Evolutionary conservation across 805 yeast species (phyloP).

Genomic region (Isabelozyma rhagii): DNA sequence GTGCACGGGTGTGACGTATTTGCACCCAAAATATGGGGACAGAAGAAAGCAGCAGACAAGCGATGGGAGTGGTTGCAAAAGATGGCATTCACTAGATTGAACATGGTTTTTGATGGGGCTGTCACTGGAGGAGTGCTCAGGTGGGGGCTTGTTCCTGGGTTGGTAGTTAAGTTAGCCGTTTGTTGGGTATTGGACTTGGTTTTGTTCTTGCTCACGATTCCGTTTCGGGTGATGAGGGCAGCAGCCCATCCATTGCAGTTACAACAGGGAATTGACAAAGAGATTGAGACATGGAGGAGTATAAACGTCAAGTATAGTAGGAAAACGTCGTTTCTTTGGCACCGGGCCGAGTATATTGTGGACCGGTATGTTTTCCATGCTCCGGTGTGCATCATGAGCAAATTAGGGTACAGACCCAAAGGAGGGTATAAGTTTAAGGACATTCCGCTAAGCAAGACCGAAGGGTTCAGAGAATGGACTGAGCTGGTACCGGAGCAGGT

Average conservation of each 20-base stretch:
- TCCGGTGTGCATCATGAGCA: conserved; percentile 23
- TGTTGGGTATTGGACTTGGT: background rate
- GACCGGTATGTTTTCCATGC: conserved; percentile 37
- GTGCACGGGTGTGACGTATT: background rate
- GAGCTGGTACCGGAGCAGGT: background rate
- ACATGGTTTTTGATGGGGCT: background rate
- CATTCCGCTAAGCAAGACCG: conserved; percentile 8
- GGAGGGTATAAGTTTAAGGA: conserved; percentile 11
- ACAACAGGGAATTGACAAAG: background rate
- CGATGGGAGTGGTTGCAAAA: background rate
- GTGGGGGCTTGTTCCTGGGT: background rate
- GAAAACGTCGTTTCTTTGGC: background rate
- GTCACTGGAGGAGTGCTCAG: background rate
- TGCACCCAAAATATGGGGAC: background rate
- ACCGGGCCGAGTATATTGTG: conserved; percentile 30
- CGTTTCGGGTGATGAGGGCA: background rate
- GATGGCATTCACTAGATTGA: background rate
- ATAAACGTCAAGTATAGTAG: background rate
- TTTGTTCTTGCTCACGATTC: background rate
- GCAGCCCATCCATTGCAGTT: background rate
- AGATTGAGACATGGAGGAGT: background rate
- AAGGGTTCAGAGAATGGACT: conserved; percentile 16
- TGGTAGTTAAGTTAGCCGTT: background rate
- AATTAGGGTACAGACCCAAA: conserved; percentile 11
- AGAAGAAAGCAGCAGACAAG: background rate